phyloP scores from a whole-genome alignment of 2,329 filamentous ascomycete genomes.

The Botrytis sinoallii region DNA sequence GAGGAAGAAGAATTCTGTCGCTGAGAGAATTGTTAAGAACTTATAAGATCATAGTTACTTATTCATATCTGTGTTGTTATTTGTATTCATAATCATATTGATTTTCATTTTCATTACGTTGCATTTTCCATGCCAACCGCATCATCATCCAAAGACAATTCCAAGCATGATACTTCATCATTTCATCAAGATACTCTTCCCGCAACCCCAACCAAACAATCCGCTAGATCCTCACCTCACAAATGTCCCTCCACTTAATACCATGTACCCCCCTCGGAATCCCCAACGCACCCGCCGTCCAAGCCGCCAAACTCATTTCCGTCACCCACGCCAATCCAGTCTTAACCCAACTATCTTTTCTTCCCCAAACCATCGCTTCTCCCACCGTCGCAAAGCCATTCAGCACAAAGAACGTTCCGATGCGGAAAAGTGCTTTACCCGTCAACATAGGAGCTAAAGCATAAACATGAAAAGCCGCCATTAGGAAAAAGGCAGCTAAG shows the following conservation, averaged over 20 bases:
- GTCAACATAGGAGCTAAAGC: conserved; percentile 39
- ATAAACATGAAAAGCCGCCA: conserved; percentile 43
- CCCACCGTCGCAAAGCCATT: conserved; percentile 41
- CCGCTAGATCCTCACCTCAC: conserved; percentile 21
- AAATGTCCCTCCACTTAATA: conserved; percentile 38
- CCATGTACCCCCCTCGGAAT: conserved; percentile 38
- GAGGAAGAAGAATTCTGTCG: not conserved
- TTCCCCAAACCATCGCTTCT: conserved; percentile 40
- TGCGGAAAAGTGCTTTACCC: conserved; percentile 35
- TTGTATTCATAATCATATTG: not conserved
- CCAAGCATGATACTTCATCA: not conserved
- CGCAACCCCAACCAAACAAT: not conserved
- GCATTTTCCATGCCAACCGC: not conserved
- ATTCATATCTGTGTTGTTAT: not conserved
- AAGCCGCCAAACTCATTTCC: conserved; percentile 38
- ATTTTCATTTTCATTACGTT: not conserved
- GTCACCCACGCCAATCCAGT: conserved; percentile 38
- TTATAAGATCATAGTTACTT: not conserved
- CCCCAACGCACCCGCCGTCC: conserved; percentile 38
- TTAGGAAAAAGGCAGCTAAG: conserved; percentile 40
- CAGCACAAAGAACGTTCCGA: conserved; percentile 41
- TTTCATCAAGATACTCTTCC: not conserved
- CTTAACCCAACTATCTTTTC: conserved; percentile 38
- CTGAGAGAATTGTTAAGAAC: not conserved
- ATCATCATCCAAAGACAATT: not conserved